Base-by-base conservation (phyloP, 345 rosid species). In the Gossypium mustelinum region DNA sequence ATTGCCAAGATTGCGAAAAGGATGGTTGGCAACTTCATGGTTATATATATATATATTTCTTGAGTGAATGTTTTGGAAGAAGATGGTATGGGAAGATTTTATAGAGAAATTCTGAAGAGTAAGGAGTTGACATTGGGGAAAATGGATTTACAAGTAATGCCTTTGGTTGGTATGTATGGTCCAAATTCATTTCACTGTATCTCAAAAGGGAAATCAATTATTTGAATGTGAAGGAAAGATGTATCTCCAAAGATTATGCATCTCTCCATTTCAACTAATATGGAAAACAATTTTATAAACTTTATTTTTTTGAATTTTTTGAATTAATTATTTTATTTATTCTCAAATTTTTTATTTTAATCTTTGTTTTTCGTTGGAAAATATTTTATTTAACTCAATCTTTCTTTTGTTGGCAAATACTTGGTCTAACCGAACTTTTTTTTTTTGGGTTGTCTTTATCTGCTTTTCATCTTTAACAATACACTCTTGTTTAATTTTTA, bases 141-240 rank as follows among this genome's bases (percentile, higher is more conserved):
- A 48, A 70, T 51, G 34, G 69, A 41, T 73, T 41, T 57, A 14
- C 70, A 77, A 69, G 83, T 56, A 24, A 54, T 77, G 51, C 66
- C 73, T 80, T 73, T 1, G 44, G 47, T 29, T 60, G 78, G 78
- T 64, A 71, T 47, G 61, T 64, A 71, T 55, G 61, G 78, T 80
- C 76, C 58, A 11, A 14, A 72, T 80, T 77, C 83, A 74, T 16
- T 24, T 44, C 47, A 48, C 41, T 61, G 29, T 78, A 13, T 44
- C 39, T n/a, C 54, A 6, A n/a, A 43, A 54, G n/a, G 27, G 24
- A 76, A 67, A 68, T 72, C 52, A 50, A n/a, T 81, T 50, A 68
- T 62, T 74, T 73, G 54, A n/a, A 74, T 63, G 41, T 69, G 43
- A 77, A 77, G 78, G 18, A 64, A 81, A 74, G 73, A 63, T 8